Base-by-base conservation (phyloP, 805 yeast genomes). In the Priceomyces fermenticarens region DNA sequence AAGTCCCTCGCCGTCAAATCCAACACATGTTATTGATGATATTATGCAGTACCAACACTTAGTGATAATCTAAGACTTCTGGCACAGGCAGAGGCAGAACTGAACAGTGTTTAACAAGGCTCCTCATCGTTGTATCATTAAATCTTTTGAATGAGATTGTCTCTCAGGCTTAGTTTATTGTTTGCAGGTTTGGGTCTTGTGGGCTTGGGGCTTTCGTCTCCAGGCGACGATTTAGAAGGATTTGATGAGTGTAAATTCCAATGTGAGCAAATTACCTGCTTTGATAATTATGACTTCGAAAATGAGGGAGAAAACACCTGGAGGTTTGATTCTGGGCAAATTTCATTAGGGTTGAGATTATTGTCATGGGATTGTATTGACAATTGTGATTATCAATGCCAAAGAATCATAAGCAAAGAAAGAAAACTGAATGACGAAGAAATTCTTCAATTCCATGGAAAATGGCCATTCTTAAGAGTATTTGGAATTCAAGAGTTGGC, bases 361-460 rank as follows among this genome's bases (percentile, higher is more conserved):
- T 54, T 90, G 11, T 71, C 72, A 1, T 89, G 97, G 97, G 77
- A 78, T 42, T 88, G 96, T 57, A 63, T 63, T 2, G 75, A 81
- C 23, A 82, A 93, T 55, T 93, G 99, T 63, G 98, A 93, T 63
- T 93, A 93, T 61, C 85, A 81, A 51, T 93, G 99, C 60, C 98
- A 93, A 60, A 81, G 88, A 41, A 57, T 78, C 7, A 68, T 91
- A 34, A 89, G 96, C 0, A 53, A 55, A 2, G 66, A 75, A 30
- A 69, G 96, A 15, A 62, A 65, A 11, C 48, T 42, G 0, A 48
- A 62, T 2, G 70, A 73, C n/a, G 71, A 75, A 44, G 82, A 80
- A 41, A 66, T 88, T 0, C 73, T 74, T 31, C 99, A 93, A 60
- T 93, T 88, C 64, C 97, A 93, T 61, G 99, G 99, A 0, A 93